These are phyloP conservation scores for Roridomyces roridus DNA, from an alignment of 768 basidiomycete genomes.

Conservation along the genomic window DNA sequence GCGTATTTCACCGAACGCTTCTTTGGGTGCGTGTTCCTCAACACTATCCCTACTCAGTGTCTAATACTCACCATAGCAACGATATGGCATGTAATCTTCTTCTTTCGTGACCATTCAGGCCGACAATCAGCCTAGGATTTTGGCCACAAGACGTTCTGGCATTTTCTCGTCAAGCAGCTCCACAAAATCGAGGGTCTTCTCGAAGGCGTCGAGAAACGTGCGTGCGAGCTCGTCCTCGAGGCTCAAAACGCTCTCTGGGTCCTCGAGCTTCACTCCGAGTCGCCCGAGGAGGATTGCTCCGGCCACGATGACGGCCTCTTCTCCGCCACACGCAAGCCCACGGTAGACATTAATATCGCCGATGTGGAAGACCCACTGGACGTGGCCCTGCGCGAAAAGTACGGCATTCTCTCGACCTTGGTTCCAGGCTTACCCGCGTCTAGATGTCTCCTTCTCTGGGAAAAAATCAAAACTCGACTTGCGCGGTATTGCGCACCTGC, in stretches of 20 bases:
- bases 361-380: constrained; percentile 33
- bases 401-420: constrained; percentile 25
- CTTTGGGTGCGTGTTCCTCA: constrained; percentile 40
- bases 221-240: constrained; percentile 40
- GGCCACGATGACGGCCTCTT: constrained; percentile 20
- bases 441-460: constrained; percentile 36
- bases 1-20: constrained; percentile 45
- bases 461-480: constrained; percentile 39
- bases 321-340: background rate
- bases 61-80: constrained; percentile 30
- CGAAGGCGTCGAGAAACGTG: constrained; percentile 36
- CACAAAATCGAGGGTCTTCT: constrained; percentile 37
- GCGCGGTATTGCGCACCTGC: constrained; percentile 39
- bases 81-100: constrained; percentile 38
- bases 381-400: constrained; percentile 39
- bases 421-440: constrained; percentile 21
- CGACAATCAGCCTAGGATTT: constrained; percentile 36
- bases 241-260: constrained; percentile 45
- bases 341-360: constrained; percentile 16
- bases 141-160: constrained; percentile 45
- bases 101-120: constrained; percentile 1
- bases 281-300: constrained; percentile 14
- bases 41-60: background rate
- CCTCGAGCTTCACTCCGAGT: constrained; percentile 30
- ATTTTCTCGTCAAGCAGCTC: constrained; percentile 37